Percentiles rank a stretch among this genome's conserved stretches.
These are phyloP conservation scores for Ramaria sp. DNA, from an alignment of 768 basidiomycete species.

Conservation along the genomic window DNA sequence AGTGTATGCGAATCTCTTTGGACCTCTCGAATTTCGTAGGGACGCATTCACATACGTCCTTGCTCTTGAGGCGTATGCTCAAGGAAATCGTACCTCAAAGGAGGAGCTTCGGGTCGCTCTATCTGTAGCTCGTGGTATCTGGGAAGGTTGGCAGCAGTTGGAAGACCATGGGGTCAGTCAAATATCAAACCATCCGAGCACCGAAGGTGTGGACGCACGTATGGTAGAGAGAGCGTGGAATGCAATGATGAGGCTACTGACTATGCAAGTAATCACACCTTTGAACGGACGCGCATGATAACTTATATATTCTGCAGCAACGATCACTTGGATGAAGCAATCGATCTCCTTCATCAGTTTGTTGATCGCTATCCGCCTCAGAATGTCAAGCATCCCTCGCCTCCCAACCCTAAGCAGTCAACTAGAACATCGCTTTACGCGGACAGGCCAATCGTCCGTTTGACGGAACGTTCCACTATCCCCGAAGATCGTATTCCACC, in stretches of 20 bases:
- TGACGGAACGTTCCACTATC: slow-evolving; percentile 45
- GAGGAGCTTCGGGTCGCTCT: slow-evolving; percentile 39
- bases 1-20: slow-evolving; percentile 43
- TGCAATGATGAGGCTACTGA: slow-evolving; percentile 54
- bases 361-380: slow-evolving; percentile 53
- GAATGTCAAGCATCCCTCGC: slow-evolving; percentile 29
- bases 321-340: slow-evolving; percentile 29
- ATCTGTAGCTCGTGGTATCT: slow-evolving; percentile 49
- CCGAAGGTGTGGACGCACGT: slow-evolving; percentile 22
- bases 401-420: slow-evolving; percentile 39
- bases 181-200: background rate
- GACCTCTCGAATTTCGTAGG: slow-evolving; percentile 28
- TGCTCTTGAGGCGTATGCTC: slow-evolving; percentile 46
- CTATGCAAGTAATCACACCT: slow-evolving; percentile 41
- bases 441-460: slow-evolving; percentile 57
- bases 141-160: slow-evolving; percentile 48
- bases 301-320: slow-evolving; percentile 16
- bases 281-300: background rate
- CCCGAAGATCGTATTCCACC: slow-evolving; percentile 78
- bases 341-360: slow-evolving; percentile 52
- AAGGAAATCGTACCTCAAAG: slow-evolving; percentile 16
- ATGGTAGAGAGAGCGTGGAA: slow-evolving; percentile 59
- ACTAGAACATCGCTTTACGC: slow-evolving; percentile 47
- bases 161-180: slow-evolving; percentile 29
- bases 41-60: slow-evolving; percentile 52